These are phyloP conservation scores for Amanita polypyramis DNA, from an alignment of 768 basidiomycete species.

Conservation along the genomic window DNA sequence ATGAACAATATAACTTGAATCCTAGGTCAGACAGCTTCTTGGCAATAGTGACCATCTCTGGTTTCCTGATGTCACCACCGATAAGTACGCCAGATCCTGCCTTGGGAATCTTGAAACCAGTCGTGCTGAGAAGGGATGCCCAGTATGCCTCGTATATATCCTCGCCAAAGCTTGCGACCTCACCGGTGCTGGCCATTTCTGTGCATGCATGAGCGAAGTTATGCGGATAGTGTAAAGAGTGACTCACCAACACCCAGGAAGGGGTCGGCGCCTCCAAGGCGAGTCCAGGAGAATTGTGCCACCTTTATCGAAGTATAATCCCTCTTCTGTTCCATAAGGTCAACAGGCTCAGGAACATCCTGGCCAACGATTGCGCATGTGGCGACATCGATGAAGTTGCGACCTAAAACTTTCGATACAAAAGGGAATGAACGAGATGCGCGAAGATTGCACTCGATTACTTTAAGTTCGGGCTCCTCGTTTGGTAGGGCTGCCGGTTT, in stretches of 20 bases:
- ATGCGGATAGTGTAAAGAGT: not conserved
- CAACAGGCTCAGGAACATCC: conserved; percentile 83
- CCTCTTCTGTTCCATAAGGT: conserved; percentile 81
- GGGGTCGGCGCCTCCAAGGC: conserved; percentile 90
- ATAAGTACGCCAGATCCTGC: conserved; percentile 82
- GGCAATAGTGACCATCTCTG: conserved; percentile 80
- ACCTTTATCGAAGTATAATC: conserved; percentile 97
- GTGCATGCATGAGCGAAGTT: conserved; percentile 6
- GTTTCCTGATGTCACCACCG: conserved; percentile 81
- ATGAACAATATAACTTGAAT: conserved; percentile 93
- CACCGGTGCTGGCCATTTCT: conserved; percentile 99
- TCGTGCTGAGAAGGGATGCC: conserved; percentile 90
- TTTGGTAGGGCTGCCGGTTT: conserved; percentile 41
- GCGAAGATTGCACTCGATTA: conserved; percentile 97
- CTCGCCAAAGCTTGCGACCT: conserved; percentile 92
- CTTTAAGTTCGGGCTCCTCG: conserved; percentile 70
- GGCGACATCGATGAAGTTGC: conserved; percentile 94
- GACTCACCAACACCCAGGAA: conserved; percentile 87
- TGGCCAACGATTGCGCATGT: conserved; percentile 79
- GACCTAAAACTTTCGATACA: conserved; percentile 95
- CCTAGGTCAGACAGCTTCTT: conserved; percentile 75
- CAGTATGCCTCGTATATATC: conserved; percentile 95
- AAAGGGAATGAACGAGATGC: conserved; percentile 99
- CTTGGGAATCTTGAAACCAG: conserved; percentile 87
- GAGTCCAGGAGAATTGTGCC: conserved; percentile 97